phyloP scores from a whole-genome alignment of 176 grass and related monocot species.

The Dactylis glomerata region DNA sequence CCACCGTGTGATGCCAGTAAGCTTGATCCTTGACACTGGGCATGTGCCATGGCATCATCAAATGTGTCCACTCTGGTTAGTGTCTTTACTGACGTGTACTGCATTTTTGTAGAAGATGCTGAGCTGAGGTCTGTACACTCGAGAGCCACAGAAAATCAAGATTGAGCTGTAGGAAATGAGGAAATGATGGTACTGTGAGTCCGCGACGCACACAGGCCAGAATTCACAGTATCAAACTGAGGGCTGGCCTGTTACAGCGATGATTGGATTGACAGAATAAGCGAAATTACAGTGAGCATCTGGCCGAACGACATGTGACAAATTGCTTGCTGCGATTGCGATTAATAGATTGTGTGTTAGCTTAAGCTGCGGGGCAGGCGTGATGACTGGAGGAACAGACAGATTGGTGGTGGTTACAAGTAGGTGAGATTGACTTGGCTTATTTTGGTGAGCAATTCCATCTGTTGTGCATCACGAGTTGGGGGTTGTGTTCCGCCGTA shows the following conservation, averaged over 20 bases:
- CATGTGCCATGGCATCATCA: background rate
- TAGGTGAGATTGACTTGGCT: background rate
- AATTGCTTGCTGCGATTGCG: no score
- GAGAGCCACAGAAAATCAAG: background rate
- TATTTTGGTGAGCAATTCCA: background rate
- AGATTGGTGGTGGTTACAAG: conserved; percentile 11
- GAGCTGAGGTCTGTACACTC: background rate
- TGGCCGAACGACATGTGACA: background rate
- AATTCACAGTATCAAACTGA: background rate
- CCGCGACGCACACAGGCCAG: no score
- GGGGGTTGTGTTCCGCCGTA: background rate
- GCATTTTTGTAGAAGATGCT: conserved; percentile 22
- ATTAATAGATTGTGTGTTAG: background rate
- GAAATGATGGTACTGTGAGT: background rate
- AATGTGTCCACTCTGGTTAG: background rate
- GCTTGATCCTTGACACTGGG: conserved; percentile 2
- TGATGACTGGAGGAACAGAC: background rate
- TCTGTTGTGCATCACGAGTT: background rate
- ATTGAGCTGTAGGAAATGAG: background rate
- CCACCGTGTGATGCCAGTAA: background rate
- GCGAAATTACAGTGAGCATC: background rate
- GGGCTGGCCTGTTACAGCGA: background rate
- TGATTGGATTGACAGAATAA: background rate
- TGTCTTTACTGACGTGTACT: background rate
- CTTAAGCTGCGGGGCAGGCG: background rate